These are phyloP conservation scores for Marsdenia floribunda DNA, from an alignment of 257 asterid genomes.

Conservation along the genomic window DNA sequence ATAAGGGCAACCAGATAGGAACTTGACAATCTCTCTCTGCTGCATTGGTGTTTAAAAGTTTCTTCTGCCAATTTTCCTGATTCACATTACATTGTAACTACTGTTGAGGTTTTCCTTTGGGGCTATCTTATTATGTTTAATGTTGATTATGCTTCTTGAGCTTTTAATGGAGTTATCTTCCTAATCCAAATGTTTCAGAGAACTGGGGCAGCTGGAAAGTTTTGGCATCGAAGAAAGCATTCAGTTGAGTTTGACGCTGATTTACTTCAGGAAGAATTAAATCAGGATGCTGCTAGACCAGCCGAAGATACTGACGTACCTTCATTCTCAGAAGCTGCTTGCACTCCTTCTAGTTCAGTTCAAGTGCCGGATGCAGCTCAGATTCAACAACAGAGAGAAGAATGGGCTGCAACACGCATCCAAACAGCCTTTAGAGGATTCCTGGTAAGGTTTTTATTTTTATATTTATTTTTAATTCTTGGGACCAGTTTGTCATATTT, in stretches of 20 bases:
- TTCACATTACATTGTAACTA: neutral
- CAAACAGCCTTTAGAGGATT: slow-evolving; percentile 95
- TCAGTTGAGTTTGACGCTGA: slow-evolving; percentile 63
- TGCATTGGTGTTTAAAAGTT: neutral
- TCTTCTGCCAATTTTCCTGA: neutral
- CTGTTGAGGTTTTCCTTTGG: neutral
- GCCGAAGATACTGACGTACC: slow-evolving; percentile 40
- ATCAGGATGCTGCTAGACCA: slow-evolving; percentile 33
- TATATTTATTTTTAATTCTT: neutral
- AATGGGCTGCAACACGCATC: slow-evolving; percentile 82
- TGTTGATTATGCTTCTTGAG: slow-evolving; percentile 4
- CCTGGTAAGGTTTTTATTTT: slow-evolving; percentile 46
- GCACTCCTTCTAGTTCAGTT: slow-evolving; percentile 59
- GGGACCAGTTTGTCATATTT: neutral
- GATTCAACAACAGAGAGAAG: slow-evolving; percentile 50
- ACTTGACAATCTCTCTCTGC: neutral
- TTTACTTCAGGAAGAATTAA: slow-evolving; percentile 47
- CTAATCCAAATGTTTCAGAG: slow-evolving; percentile 35
- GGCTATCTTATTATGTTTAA: neutral
- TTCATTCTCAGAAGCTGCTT: slow-evolving; percentile 47
- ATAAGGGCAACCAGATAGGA: neutral
- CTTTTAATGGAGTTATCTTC: neutral
- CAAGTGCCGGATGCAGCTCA: slow-evolving; percentile 47
- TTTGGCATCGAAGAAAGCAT: slow-evolving; percentile 73
- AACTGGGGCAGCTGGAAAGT: slow-evolving; percentile 57